Evolutionary conservation across 179 eudicot genomes (phyloP), one percentile per base, ranked within the genome.

Genomic region (Heliamphora pulchella): DNA sequence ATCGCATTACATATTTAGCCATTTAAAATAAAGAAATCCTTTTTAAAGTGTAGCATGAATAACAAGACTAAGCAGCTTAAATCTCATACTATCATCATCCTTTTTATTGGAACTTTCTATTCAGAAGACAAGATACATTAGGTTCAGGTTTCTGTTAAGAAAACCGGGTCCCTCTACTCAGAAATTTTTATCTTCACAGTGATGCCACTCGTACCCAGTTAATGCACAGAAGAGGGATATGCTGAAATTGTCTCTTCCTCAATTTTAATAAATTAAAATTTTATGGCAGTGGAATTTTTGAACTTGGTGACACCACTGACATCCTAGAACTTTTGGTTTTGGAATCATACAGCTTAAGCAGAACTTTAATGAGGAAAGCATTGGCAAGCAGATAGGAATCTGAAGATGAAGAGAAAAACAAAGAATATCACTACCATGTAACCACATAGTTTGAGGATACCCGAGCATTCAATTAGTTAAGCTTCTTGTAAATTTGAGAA

Each of bases 91-190:
- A 8, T 71, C 14, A 51, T 55, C 9, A 10, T 9, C 18, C 53
- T 64, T 31, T 59, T 4, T 59, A 3, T n/a, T 59, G 64, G 39
- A 71, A 48, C 54, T 71, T 71, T 48, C 41, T 71, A 71, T 18
- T n/a, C 53, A 71, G 74, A 71, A 47, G 57, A 71, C 39, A 48
- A n/a, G 74, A 14, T 71, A 55, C 74, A 47, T 17, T 71, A 17
- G 39, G 10, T 71, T 59, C 20, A 59, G 64, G 64, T 59, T 59
- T 59, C 64, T 59, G 64, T 59, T 20, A 43, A 71, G 75, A 48
- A 71, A 0, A 20, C 59, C 13, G 20, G 17, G 44, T 18, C 75
- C 75, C 8, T 59, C 5, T 59, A 59, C 4, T 15, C 17, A 59
- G 15, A 20, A 59, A 59, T 18, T 14, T 15, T 17, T 59, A n/a